Evolutionary conservation across 2,329 filamentous ascomycete species (phyloP).

Genomic region (Dichotomopilus funicola): DNA sequence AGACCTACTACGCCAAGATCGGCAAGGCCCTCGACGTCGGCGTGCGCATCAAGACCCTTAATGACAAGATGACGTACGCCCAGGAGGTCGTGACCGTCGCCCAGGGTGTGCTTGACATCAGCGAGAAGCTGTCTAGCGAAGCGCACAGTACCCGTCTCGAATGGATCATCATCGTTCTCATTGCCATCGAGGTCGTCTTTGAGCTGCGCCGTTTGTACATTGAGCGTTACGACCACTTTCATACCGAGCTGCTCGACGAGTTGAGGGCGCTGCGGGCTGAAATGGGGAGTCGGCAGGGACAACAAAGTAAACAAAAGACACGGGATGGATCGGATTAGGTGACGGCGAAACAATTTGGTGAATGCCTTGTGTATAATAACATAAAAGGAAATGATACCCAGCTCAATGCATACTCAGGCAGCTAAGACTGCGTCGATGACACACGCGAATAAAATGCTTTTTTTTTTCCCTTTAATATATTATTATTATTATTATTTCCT

Average conservation of each 20-base stretch:
- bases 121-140: constrained; percentile 83
- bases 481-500: too few relatives aligned
- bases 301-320: background rate
- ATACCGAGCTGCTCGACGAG: constrained; percentile 18
- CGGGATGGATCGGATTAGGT: background rate
- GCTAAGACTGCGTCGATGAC: background rate
- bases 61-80: constrained; percentile 97
- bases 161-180: constrained; percentile 92
- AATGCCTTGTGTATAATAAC: background rate
- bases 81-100: constrained; percentile 89
- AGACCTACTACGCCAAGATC: constrained; percentile 92
- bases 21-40: constrained; percentile 85
- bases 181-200: constrained; percentile 85
- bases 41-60: constrained; percentile 81
- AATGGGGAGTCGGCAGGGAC: background rate
- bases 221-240: constrained; percentile 33
- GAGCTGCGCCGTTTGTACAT: constrained; percentile 70
- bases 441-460: background rate
- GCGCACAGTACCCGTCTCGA: constrained; percentile 83
- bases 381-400: constrained; percentile 18
- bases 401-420: constrained; percentile 8
- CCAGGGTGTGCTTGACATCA: constrained; percentile 83
- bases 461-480: background rate
- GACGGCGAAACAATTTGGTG: background rate
- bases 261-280: constrained; percentile 16